Evolutionary conservation across 2,329 filamentous ascomycete genomes (phyloP).

Genomic region (Lachnellula arida): DNA sequence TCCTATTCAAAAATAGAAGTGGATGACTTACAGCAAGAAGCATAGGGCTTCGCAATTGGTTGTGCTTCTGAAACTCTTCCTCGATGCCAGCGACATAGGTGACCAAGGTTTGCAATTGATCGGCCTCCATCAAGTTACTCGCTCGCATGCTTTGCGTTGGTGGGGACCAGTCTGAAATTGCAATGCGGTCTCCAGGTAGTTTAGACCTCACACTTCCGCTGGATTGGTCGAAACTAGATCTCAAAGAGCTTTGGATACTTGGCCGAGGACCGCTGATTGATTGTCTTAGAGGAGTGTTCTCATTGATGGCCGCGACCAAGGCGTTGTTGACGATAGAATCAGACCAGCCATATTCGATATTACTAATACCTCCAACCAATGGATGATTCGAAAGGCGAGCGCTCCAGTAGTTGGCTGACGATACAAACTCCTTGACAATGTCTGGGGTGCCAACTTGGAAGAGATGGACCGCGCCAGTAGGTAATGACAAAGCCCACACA

Average conservation of each 20-base stretch:
- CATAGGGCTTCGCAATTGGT: constrained; percentile 83
- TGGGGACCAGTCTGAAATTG: constrained; percentile 83
- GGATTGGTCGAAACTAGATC: constrained; percentile 50
- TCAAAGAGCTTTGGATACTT: constrained; percentile 54
- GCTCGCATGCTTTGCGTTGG: constrained; percentile 88
- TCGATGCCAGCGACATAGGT: constrained; percentile 83
- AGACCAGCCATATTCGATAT: constrained; percentile 97
- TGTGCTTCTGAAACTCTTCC: constrained; percentile 79
- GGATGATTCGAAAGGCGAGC: constrained; percentile 91
- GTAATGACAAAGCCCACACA: constrained; percentile 90
- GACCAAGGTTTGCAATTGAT: constrained; percentile 71
- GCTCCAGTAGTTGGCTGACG: constrained; percentile 96
- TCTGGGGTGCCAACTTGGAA: constrained; percentile 96
- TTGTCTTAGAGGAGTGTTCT: constrained; percentile 33
- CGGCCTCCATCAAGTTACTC: constrained; percentile 69
- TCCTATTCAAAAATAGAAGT: neutral
- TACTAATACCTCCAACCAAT: constrained; percentile 86
- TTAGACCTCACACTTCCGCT: constrained; percentile 40
- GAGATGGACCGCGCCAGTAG: constrained; percentile 91
- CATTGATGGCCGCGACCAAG: constrained; percentile 47
- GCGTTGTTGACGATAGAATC: constrained; percentile 64
- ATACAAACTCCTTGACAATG: constrained; percentile 91
- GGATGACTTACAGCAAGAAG: constrained; percentile 60
- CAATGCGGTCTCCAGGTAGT: constrained; percentile 77
- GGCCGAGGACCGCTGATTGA: constrained; percentile 28